These are phyloP conservation scores for Colletotrichum cordylinicola DNA, from an alignment of 2,329 filamentous ascomycete genomes.

Conservation along the genomic window DNA sequence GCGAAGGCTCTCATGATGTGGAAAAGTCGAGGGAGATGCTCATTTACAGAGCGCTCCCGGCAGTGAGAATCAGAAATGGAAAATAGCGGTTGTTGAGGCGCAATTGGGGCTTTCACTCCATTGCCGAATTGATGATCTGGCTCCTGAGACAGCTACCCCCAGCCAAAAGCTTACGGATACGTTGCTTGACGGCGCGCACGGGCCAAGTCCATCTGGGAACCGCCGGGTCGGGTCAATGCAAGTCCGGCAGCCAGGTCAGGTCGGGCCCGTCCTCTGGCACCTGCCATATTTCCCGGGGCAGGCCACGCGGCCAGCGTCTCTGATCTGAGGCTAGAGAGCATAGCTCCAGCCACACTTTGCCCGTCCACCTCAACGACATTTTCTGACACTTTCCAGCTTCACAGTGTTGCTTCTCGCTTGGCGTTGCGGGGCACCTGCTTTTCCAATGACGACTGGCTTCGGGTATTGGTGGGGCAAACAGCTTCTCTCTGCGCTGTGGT, in stretches of 20 bases:
- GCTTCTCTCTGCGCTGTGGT: background rate
- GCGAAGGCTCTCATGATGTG: slow-evolving; percentile 53
- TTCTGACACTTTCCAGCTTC: background rate
- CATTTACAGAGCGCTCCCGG: slow-evolving; percentile 31
- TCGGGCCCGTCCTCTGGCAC: background rate
- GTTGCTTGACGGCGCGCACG: slow-evolving; percentile 34
- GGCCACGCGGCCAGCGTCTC: background rate
- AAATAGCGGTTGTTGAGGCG: slow-evolving; percentile 10
- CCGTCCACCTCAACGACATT: background rate
- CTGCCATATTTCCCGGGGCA: background rate
- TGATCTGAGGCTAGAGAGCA: background rate
- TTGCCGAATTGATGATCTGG: slow-evolving; percentile 25
- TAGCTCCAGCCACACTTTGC: background rate
- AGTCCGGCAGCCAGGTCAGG: background rate
- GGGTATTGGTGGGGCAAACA: slow-evolving; percentile 5
- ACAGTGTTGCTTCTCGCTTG: background rate
- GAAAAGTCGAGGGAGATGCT: slow-evolving; percentile 25
- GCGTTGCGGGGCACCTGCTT: background rate
- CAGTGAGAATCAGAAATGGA: slow-evolving; percentile 17
- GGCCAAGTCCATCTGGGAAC: background rate
- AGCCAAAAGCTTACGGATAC: slow-evolving; percentile 37
- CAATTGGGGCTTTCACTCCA: slow-evolving; percentile 26
- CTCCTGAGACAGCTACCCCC: slow-evolving; percentile 30
- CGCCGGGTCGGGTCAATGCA: slow-evolving; percentile 5
- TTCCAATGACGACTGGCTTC: background rate